These are phyloP conservation scores for Aspergillus kassunensis DNA, from an alignment of 495 filamentous ascomycete species.

Conservation along the genomic window DNA sequence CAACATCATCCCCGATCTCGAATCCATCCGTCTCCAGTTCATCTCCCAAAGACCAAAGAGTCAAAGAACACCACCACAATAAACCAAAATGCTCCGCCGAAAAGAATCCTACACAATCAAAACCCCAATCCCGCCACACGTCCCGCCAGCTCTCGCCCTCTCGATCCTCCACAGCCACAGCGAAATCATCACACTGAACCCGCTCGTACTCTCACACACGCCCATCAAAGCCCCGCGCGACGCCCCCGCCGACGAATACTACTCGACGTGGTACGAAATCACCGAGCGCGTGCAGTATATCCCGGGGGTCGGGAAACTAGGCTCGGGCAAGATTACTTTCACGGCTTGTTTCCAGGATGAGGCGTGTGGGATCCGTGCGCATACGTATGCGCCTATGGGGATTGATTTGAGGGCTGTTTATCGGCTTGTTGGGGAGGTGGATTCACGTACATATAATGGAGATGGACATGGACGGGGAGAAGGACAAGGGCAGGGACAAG, in stretches of 20 bases:
- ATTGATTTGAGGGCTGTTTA: conserved; percentile 69
- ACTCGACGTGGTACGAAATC: conserved; percentile 64
- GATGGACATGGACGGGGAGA: no score
- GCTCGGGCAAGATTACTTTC: conserved; percentile 62
- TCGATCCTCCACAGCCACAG: conserved; percentile 66
- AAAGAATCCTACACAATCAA: conserved; percentile 52
- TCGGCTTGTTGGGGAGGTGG: conserved; percentile 42
- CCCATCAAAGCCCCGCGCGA: conserved; percentile 58
- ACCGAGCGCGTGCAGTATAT: conserved; percentile 67
- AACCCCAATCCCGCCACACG: conserved; percentile 63
- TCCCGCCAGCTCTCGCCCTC: conserved; percentile 63
- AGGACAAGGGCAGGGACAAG: conserved; percentile 24
- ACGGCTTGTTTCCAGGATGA: conserved; percentile 71
- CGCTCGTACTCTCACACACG: conserved; percentile 66
- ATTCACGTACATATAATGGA: no score
- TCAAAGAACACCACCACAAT: no score
- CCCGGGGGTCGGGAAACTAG: conserved; percentile 55
- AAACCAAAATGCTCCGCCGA: conserved; percentile 30
- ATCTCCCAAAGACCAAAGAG: no score
- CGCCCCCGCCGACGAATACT: conserved; percentile 60
- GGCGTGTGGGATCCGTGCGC: conserved; percentile 65
- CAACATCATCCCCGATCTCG: no score
- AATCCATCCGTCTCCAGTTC: no score
- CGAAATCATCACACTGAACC: conserved; percentile 79
- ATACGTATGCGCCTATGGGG: conserved; percentile 66